Evolutionary conservation across 2,329 filamentous ascomycete species (phyloP), one percentile per base, ranked within the genome.

Genomic region (Microcyclosporella mali): DNA sequence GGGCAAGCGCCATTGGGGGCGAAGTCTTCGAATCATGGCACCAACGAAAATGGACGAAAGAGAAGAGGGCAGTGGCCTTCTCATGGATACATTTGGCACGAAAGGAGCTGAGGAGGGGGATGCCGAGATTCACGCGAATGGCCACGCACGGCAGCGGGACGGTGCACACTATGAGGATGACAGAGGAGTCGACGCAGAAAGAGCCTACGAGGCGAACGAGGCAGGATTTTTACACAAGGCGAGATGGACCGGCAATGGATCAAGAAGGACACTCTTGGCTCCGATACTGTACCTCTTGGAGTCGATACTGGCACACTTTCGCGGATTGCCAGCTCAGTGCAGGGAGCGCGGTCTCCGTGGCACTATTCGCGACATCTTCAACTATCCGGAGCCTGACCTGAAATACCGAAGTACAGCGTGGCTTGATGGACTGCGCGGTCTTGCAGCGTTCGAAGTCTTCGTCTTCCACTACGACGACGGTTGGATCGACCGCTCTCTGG

Each of bases 351-450:
- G 43, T 9, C 39, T 41, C 16, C 15, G 18, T 15, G 43, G 33
- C 3, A 46, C 43, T 4, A 3, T 46, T 10, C 14, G 45, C 1
- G 31, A 19, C 14, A 30, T 49, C 16, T 49, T 49, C 43, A 45
- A 49, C 35, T 49, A 49, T 14, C 43, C 43, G 11, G 38, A 41
- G 18, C 34, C 46, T 8, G 42, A 25, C 9, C 10, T 43, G 21
- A n/a, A 46, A 19, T 32, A 33, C 2, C 33, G 46, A 3, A 33
- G 32, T 17, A 55, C 52, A 6, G 50, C 48, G 9, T 55, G 50
- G 43, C 52, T 56, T 9, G 53, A 56, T 35, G 53, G 47, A 6
- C 45, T 56, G 29, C 50, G 53, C 9, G 53, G 52, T 6, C 33
- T 51, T 4, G 53, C 53, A 2, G 52, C 53, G 1, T 50, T 53